A percentile compares a stretch with the other conserved stretches of the same genome.
Conservation (phyloP, 495 filamentous ascomycete species). For the Penicillium lagena region DNA sequence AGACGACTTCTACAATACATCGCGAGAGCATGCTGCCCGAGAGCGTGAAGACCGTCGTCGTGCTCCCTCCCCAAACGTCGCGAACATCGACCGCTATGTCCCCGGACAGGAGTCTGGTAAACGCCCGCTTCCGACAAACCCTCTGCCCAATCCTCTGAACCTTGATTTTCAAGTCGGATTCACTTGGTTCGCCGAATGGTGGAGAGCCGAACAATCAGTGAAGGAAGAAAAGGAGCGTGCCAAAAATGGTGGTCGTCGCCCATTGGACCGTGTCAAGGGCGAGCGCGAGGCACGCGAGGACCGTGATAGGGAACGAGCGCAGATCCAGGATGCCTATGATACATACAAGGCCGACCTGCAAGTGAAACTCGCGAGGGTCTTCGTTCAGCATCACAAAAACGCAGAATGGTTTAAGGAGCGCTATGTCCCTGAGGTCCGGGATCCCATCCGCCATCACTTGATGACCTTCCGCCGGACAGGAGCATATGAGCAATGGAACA, state of each 20-base stretch:
- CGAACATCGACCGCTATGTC: constrained; percentile 91
- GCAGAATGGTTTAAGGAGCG: constrained; percentile 99
- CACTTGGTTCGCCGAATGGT: constrained; percentile 97
- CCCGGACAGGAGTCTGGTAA: constrained; percentile 67
- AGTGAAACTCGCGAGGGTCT: constrained; percentile 78
- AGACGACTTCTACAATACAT: constrained; percentile 43
- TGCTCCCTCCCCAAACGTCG: constrained; percentile 53
- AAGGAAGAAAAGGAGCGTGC: constrained; percentile 81
- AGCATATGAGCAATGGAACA: constrained; percentile 76
- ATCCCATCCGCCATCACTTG: constrained; percentile 59
- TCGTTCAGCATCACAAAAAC: constrained; percentile 82
- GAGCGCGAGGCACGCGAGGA: constrained; percentile 77
- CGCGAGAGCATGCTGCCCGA: constrained; percentile 64
- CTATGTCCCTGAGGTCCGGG: constrained; percentile 76
- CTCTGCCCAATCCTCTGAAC: constrained; percentile 71
- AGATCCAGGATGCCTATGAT: constrained; percentile 91
- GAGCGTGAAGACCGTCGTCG: constrained; percentile 63
- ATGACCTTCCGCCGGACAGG: constrained; percentile 63
- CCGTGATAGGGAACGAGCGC: constrained; percentile 77
- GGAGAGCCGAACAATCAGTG: constrained; percentile 75
- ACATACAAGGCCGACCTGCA: constrained; percentile 90
- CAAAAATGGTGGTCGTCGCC: constrained; percentile 66
- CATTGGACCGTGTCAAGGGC: constrained; percentile 63
- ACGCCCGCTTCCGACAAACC: constrained; percentile 59
- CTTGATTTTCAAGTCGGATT: constrained; percentile 93